Base-by-base conservation (phyloP, 1,139 yeast genomes). In the Magnusiomyces clavatus region DNA sequence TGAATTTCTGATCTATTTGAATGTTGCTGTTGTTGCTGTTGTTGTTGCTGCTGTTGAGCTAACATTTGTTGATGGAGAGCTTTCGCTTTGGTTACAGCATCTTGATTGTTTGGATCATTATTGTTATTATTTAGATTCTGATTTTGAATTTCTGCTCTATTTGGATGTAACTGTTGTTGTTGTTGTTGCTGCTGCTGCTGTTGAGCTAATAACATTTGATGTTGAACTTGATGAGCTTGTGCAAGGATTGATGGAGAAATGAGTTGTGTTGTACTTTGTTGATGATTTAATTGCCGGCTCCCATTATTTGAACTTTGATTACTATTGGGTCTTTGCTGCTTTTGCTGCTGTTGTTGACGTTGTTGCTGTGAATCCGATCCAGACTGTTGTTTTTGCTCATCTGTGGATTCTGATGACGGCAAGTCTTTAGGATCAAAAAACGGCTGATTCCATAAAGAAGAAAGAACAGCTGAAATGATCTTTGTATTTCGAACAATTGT, bases 221-320 rank as follows among this genome's bases (percentile, higher is more conserved):
- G 55, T 24, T 50, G 53, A 5, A 51, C 55, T 34, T 50, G 52
- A 20, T 52, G 55, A 2, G 55, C 52, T 19, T 50, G 53, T 8
- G 52, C 55, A 29, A 47, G 37, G 34, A 52, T 50, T 12, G 50
- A 46, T 38, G 52, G 52, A n/a, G 55, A 49, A 3, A 41, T 16
- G 17, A 20, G 31, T 39, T 39, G 43, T 24, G 31, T 5, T 24
- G 31, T 24, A 24, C 31, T 24, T 24, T 24, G 31, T 24, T 24
- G 31, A 24, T 24, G 31, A 24, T 24, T 24, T 24, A 24, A 24
- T 24, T 24, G 31, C 4, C 8, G 31, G 8, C 31, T 24, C 8
- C 31, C 31, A 24, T 24, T 24, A 24, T 24, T 24, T 24, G 6
- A 5, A 24, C 8, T 24, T 24, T 24, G 8, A 24, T 24, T 24